Evolutionary conservation across 2,329 filamentous ascomycete species (phyloP).

Genomic region (Colletotrichum sidae): DNA sequence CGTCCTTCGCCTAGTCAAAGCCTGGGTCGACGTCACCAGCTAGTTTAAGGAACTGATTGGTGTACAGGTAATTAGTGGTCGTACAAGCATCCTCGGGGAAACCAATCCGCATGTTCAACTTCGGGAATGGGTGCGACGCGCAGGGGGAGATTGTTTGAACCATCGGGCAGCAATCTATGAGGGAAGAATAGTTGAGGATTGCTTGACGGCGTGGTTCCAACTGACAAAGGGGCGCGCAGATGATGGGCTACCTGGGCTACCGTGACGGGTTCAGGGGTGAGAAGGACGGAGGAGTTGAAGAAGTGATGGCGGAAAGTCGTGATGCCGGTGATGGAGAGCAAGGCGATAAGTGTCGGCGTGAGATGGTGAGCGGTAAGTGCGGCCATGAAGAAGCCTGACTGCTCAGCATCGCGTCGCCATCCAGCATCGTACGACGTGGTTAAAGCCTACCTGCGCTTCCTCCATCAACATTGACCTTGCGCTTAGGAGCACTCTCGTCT

Average conservation of each 20-base stretch:
- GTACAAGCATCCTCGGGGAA: constrained; percentile 44
- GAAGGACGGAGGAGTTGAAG: constrained; percentile 48
- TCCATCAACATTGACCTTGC: constrained; percentile 47
- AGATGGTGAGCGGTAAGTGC: constrained; percentile 45
- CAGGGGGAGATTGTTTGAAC: constrained; percentile 40
- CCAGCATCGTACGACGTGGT: neutral
- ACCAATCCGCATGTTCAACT: constrained; percentile 4
- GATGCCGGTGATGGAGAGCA: constrained; percentile 51
- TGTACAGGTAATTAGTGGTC: constrained; percentile 49
- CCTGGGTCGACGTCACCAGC: constrained; percentile 46
- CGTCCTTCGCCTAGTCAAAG: constrained; percentile 44
- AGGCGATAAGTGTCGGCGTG: constrained; percentile 44
- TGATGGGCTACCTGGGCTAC: constrained; percentile 41
- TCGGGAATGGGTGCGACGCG: constrained; percentile 7
- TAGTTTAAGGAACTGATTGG: constrained; percentile 44
- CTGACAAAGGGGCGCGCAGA: constrained; percentile 41
- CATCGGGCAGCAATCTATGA: constrained; percentile 43
- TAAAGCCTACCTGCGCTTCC: constrained; percentile 47
- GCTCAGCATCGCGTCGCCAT: neutral
- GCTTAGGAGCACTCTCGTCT: constrained; percentile 15
- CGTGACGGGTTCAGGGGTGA: constrained; percentile 43
- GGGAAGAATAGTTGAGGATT: constrained; percentile 41
- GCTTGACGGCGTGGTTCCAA: constrained; percentile 40
- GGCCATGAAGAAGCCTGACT: constrained; percentile 46
- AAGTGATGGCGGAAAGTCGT: constrained; percentile 50